A percentile compares a stretch with the other conserved stretches of the same genome.
Evolutionary conservation across 768 basidiomycete genomes (phyloP).

Genomic region (Hericium alpestre): DNA sequence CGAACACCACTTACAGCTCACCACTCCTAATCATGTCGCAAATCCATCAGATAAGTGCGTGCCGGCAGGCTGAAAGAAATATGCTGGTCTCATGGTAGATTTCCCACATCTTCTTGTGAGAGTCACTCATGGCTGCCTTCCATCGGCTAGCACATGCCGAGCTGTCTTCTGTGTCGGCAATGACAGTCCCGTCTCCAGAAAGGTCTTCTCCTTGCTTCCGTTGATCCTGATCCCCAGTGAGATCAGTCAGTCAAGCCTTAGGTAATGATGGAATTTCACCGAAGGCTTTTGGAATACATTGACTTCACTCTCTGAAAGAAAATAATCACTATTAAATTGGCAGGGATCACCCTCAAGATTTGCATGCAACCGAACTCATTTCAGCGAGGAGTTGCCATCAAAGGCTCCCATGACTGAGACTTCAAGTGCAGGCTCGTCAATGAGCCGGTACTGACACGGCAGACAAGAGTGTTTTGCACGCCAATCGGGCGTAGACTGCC

Average conservation of each 20-base stretch:
- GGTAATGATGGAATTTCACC: too few species aligned
- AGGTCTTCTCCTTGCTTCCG: too few species aligned
- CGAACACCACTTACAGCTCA: not conserved
- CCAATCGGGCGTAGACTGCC: not conserved
- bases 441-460: not conserved
- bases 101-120: not conserved
- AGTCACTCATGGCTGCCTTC: too few species aligned
- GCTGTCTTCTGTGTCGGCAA: too few species aligned
- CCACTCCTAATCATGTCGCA: conserved; percentile 1
- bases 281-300: too few species aligned
- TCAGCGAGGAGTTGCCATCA: not conserved
- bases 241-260: too few species aligned
- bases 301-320: too few species aligned
- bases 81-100: conserved; percentile 1
- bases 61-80: not conserved
- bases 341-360: not conserved
- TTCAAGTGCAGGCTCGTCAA: not conserved
- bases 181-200: too few species aligned
- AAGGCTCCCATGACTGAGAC: not conserved
- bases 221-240: too few species aligned
- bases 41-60: not conserved
- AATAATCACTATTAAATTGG: not conserved
- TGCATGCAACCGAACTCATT: not conserved
- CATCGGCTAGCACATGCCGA: too few species aligned
- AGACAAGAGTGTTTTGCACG: not conserved